Conservation (phyloP, 2,329 filamentous ascomycete species). For the Lecanicillium sp. region DNA sequence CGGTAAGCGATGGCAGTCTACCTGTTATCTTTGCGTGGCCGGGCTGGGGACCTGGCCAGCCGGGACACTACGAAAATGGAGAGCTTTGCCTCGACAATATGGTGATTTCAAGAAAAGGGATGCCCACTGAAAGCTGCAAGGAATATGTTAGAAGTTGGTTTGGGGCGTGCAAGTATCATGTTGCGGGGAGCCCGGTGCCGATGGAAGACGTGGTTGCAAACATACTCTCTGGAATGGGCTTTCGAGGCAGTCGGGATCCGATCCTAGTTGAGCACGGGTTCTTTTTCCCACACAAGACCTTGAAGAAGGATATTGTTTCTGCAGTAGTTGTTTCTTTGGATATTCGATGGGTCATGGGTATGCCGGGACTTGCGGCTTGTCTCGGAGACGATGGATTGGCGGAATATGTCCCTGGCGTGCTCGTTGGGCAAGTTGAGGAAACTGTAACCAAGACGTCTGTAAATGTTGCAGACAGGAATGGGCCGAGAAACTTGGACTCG, state of each 20-base stretch:
- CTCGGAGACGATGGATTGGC: not conserved
- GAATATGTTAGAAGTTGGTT: not conserved
- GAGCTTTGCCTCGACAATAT: not conserved
- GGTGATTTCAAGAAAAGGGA: not conserved
- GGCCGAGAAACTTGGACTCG: too few relatives aligned
- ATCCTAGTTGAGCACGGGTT: not conserved
- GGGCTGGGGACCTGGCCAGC: not conserved
- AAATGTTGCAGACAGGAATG: not conserved
- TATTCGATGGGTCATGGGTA: not conserved
- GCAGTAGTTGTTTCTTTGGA: not conserved
- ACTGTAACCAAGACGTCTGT: not conserved
- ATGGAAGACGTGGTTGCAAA: not conserved
- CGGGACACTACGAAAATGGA: not conserved
- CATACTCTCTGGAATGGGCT: not conserved
- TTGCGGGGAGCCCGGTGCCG: not conserved
- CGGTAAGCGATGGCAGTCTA: not conserved
- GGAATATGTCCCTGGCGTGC: not conserved
- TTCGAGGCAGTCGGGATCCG: not conserved
- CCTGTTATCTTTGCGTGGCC: not conserved
- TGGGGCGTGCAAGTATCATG: not conserved
- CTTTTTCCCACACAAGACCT: not conserved
- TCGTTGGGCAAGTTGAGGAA: not conserved
- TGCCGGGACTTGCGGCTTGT: not conserved
- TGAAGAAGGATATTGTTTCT: not conserved
- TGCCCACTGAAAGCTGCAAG: not conserved